phyloP scores from a whole-genome alignment of 768 basidiomycete genomes.

The Arthromyces matolae region DNA sequence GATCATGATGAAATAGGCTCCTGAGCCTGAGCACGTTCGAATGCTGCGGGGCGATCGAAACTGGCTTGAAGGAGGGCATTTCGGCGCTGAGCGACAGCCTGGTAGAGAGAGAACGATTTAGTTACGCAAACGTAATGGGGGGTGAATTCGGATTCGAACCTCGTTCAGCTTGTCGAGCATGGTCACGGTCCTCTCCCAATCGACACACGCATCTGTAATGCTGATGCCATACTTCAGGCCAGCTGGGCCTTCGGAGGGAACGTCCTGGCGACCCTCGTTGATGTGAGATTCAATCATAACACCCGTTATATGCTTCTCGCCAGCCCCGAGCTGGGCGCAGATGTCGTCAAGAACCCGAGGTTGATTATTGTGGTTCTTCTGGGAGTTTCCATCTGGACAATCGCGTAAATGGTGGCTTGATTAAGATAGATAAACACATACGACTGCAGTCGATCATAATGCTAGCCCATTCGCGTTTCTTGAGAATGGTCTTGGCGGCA shows the following conservation, averaged over 20 bases:
- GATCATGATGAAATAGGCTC: neutral
- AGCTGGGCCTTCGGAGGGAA: constrained; percentile 66
- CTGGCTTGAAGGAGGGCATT: constrained; percentile 37
- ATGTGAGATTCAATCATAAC: constrained; percentile 98
- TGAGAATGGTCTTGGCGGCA: constrained; percentile 59
- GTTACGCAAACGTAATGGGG: neutral
- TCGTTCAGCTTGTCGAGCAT: constrained; percentile 75
- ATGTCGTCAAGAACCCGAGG: constrained; percentile 72
- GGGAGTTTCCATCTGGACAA: constrained; percentile 90
- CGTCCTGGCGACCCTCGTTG: constrained; percentile 86
- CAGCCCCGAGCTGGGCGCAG: constrained; percentile 69
- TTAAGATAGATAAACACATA: constrained; percentile 31
- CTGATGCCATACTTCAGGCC: constrained; percentile 76
- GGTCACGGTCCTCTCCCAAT: constrained; percentile 73
- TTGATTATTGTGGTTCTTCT: constrained; percentile 93
- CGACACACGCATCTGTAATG: constrained; percentile 91
- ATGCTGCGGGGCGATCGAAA: constrained; percentile 34
- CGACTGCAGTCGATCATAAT: constrained; percentile 89
- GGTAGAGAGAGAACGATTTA: constrained; percentile 2
- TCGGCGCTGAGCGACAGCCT: constrained; percentile 47
- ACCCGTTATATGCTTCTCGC: constrained; percentile 75
- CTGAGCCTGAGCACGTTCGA: constrained; percentile 24
- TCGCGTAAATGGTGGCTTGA: neutral
- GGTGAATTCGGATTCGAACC: constrained; percentile 21
- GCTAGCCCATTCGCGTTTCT: constrained; percentile 60